phyloP scores from a whole-genome alignment of 2,329 filamentous ascomycete species.

The Leptographium lundbergii region DNA sequence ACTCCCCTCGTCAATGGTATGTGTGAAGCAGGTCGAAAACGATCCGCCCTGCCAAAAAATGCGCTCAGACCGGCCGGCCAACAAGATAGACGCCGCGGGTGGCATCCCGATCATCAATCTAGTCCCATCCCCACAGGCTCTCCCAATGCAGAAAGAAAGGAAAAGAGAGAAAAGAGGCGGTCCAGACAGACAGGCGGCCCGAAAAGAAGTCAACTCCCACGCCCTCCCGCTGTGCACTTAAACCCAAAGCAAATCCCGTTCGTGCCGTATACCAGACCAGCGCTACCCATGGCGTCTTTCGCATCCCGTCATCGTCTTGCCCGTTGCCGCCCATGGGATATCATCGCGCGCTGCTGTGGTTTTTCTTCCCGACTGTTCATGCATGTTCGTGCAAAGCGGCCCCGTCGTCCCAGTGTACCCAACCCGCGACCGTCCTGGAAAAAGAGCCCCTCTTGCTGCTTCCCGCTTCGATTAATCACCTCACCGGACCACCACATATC shows the following conservation, averaged over 20 bases:
- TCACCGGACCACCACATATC: background rate
- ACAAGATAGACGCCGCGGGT: background rate
- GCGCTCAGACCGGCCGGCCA: background rate
- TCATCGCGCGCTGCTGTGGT: background rate
- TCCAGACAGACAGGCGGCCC: background rate
- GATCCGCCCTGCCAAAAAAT: background rate
- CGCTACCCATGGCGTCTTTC: background rate
- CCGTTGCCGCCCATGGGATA: background rate
- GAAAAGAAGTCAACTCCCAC: slow-evolving; percentile 9
- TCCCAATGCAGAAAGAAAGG: background rate
- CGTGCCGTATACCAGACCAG: background rate
- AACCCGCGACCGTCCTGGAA: background rate
- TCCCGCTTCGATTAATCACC: background rate
- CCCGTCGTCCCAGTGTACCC: background rate
- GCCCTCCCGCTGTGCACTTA: background rate
- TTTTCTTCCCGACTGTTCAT: background rate
- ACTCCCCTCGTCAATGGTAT: background rate
- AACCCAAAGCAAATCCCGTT: background rate
- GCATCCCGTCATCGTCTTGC: background rate
- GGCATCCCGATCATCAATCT: background rate
- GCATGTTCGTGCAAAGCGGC: background rate
- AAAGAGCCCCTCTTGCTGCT: background rate
- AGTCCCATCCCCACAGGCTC: background rate
- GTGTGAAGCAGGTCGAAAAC: background rate
- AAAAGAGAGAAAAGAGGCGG: background rate